Base-by-base conservation (phyloP, 116 monocot genomes). In the Zostera marina region DNA sequence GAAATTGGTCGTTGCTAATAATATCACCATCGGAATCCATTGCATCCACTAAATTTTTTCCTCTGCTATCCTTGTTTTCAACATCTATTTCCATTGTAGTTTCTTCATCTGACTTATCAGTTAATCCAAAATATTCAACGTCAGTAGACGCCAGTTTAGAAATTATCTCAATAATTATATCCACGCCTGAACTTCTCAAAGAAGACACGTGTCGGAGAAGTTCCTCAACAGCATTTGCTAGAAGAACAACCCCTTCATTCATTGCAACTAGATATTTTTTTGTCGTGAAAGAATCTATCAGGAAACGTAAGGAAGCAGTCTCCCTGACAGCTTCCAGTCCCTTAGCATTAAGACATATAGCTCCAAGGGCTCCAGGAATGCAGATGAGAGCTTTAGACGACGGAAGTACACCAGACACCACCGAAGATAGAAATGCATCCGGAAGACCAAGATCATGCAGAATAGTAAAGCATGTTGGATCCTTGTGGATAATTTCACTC, bases 401-500 rank as follows among this genome's bases (percentile, higher is more conserved):
- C 55, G 91, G 91, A 8, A 99, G 61, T 53, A 99, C 68, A 15
- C 91, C 99, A 54, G 76, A 76, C 54, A 47, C 48, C 10, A 99
- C 83, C n/a, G 99, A 99, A 47, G 71, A 71, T 53, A 99, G 65
- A 66, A 99, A 99, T n/a, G 91, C 65, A 77, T 79, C 75, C 23
- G 99, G 99, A 64, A 99, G 81, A 61, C 84, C 87, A 75, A 73
- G 67, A 42, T 84, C 87, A 62, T 87, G 26, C 60, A 99, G 42
- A 44, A 75, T 46, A 59, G 72, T 61, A 68, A 79, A 99, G 59
- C 91, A 99, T 48, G 86, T 91, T 11, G 99, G 99, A 54, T 99
- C 99, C 69, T 83, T 87, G 56, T 99, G 99, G 65, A 99, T 91
- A 49, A 99, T 99, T 70, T 99, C 91, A 68, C 87, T 99, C 99